Conservation (phyloP, 768 basidiomycete genomes). For the Cystobasidium ongulense region DNA sequence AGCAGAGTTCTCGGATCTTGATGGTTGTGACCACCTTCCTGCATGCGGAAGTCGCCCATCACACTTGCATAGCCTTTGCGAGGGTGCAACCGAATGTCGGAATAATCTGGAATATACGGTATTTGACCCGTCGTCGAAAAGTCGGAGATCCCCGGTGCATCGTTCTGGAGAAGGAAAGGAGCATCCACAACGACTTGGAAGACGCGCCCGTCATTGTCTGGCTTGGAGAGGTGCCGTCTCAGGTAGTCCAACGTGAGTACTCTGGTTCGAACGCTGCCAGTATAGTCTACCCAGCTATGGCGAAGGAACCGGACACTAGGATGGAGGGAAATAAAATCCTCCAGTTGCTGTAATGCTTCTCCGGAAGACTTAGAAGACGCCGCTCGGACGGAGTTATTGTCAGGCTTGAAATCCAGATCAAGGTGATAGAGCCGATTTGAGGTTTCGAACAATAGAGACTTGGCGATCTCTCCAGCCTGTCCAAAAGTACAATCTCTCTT, state of each 20-base stretch:
- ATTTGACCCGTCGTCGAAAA: background rate
- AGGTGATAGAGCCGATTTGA: slow-evolving; percentile 3
- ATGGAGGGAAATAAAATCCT: background rate
- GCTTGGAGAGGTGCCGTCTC: background rate
- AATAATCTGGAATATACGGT: background rate
- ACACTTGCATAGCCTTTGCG: slow-evolving; percentile 5
- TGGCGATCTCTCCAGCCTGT: background rate
- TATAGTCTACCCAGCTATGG: slow-evolving; percentile 1
- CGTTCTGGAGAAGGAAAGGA: background rate
- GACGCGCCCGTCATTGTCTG: background rate
- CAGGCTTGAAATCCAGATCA: background rate
- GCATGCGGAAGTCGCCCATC: slow-evolving; percentile 5
- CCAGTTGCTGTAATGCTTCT: background rate
- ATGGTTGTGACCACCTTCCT: background rate
- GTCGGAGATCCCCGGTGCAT: background rate
- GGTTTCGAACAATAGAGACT: background rate
- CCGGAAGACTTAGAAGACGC: no score
- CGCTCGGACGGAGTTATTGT: background rate
- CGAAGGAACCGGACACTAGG: background rate
- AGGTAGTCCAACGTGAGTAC: background rate
- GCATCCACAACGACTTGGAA: background rate
- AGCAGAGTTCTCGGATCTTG: background rate
- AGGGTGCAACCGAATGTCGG: background rate
- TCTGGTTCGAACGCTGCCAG: background rate
- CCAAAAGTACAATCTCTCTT: background rate